Conservation (phyloP, 1,284 basidiomycete species). For the Ganoderma lingzhi region DNA sequence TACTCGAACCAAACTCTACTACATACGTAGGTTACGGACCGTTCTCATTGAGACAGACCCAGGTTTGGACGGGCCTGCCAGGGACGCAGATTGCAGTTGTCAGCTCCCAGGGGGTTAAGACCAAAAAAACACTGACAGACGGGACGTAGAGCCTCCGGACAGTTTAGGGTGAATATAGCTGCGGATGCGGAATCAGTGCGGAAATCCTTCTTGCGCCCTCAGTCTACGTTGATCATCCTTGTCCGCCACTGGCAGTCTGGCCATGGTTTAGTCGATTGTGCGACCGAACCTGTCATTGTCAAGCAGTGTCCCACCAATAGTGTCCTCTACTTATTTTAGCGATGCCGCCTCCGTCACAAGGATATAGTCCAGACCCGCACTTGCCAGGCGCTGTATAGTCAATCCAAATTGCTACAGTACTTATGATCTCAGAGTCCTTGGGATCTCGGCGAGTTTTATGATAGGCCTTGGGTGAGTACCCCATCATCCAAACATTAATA, state of each 20-base stretch:
- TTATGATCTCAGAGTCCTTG: too few relatives aligned
- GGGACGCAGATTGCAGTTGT: neutral
- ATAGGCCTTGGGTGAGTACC: neutral
- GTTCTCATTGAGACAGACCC: neutral
- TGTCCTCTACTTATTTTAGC: neutral
- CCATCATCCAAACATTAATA: neutral
- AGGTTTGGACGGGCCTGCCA: neutral
- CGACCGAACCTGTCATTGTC: neutral
- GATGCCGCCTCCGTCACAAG: neutral
- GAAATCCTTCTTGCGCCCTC: neutral
- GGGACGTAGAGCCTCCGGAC: constrained; percentile 1
- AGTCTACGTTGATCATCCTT: neutral
- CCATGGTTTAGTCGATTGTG: neutral
- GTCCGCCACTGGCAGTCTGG: neutral
- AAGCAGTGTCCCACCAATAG: neutral
- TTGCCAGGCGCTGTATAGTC: neutral
- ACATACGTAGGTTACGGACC: neutral
- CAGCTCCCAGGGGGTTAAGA: neutral
- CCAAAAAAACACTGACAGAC: neutral
- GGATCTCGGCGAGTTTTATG: too few relatives aligned
- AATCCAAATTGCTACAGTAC: neutral
- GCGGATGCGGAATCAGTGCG: neutral
- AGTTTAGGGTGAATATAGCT: neutral
- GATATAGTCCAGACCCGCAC: neutral
- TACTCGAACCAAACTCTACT: neutral